Percentiles rank a stretch among this genome's conserved stretches.
These are phyloP conservation scores for Rickenella mellea DNA, from an alignment of 768 basidiomycete genomes.

Conservation along the genomic window DNA sequence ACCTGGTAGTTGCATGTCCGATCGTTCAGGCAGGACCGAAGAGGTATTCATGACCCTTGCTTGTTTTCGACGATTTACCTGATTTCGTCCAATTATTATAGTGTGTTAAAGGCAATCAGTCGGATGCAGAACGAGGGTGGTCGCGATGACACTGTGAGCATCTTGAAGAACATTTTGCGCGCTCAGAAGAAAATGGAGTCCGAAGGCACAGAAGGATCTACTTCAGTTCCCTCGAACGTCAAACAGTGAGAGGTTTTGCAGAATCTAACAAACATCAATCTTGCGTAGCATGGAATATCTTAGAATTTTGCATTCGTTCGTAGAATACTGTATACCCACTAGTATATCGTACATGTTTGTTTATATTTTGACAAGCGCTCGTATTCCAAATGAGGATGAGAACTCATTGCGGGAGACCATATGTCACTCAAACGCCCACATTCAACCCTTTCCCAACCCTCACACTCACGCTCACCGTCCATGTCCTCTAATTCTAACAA, in stretches of 20 bases:
- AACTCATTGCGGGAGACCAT: not conserved
- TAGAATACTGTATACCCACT: not conserved
- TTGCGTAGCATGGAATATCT: no score
- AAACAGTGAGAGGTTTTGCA: no score
- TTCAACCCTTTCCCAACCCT: not conserved
- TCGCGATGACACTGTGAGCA: conserved; percentile 22
- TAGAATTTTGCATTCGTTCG: no score
- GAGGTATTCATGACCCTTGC: conserved; percentile 30
- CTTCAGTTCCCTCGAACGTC: no score
- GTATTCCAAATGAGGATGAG: not conserved
- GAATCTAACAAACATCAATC: no score
- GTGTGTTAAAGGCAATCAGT: conserved; percentile 33
- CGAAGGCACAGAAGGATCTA: no score
- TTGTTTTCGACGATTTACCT: not conserved
- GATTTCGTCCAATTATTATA: conserved; percentile 11
- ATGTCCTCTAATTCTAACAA: not conserved
- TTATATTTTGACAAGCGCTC: not conserved
- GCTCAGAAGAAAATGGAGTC: conserved; percentile 24
- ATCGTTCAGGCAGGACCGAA: conserved; percentile 39
- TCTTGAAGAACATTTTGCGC: conserved; percentile 29
- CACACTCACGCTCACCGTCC: not conserved
- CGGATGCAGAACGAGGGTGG: conserved; percentile 33
- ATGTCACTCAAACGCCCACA: not conserved
- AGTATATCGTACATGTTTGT: not conserved
- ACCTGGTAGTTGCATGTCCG: conserved; percentile 47